Conservation (phyloP, 345 rosid genomes). For the Gossypium arboreum region DNA sequence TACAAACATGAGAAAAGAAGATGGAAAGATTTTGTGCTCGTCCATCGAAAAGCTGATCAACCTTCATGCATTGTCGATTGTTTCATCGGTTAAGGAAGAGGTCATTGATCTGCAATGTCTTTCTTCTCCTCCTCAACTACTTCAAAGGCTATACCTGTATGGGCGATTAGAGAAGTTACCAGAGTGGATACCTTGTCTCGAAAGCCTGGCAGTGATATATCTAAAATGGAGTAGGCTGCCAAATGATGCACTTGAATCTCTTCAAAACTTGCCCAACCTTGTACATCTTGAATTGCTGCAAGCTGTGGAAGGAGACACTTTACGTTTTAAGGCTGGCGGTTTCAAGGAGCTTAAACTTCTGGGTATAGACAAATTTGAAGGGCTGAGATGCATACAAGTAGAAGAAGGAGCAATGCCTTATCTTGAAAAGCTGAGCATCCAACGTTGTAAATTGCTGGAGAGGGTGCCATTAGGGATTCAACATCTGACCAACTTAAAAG, state of each 20-base stretch:
- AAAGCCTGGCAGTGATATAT: conserved; percentile 3
- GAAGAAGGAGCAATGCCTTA: conserved; percentile 27
- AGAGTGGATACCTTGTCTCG: conserved; percentile 20
- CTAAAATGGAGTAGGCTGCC: conserved; percentile 18
- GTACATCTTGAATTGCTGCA: conserved; percentile 29
- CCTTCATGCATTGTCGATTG: conserved; percentile 15
- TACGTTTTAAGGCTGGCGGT: conserved; percentile 24
- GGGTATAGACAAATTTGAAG: conserved; percentile 25
- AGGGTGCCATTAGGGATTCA: conserved; percentile 33
- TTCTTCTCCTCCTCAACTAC: conserved; percentile 13
- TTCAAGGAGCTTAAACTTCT: conserved; percentile 29
- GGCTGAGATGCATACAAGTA: conserved; percentile 20
- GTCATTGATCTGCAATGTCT: conserved; percentile 8
- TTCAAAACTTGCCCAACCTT: conserved; percentile 25
- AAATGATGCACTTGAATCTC: conserved; percentile 10
- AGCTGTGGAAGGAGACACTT: conserved; percentile 23
- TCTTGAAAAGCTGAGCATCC: conserved; percentile 25
- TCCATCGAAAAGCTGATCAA: conserved; percentile 25
- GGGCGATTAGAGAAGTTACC: conserved; percentile 22
- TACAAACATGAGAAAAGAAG: conserved; percentile 31
- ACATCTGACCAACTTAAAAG: conserved; percentile 20
- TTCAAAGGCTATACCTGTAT: conserved; percentile 12
- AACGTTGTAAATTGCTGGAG: conserved; percentile 23
- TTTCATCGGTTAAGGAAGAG: conserved; percentile 8
- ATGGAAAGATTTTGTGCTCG: conserved; percentile 31